Evolutionary conservation across 2,329 filamentous ascomycete species (phyloP).

Genomic region (Boeremia exigua): DNA sequence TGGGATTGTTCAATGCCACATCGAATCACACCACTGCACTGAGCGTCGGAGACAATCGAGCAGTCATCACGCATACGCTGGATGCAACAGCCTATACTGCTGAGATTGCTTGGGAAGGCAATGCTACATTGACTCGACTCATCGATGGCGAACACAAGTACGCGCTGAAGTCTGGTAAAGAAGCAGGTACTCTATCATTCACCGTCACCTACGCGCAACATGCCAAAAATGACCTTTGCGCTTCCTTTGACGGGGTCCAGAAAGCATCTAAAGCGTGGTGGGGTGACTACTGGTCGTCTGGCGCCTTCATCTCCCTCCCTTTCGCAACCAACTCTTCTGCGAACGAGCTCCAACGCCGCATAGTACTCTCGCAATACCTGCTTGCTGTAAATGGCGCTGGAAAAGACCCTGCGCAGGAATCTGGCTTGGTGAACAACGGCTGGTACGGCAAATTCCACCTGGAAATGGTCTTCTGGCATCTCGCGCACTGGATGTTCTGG

Average conservation of each 20-base stretch:
- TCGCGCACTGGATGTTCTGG: conserved; percentile 60
- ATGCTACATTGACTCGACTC: background rate
- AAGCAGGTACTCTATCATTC: background rate
- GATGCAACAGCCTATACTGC: background rate
- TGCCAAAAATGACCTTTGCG: background rate
- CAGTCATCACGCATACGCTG: conserved; percentile 2
- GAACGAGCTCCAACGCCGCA: conserved; percentile 59
- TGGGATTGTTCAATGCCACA: conserved; percentile 59
- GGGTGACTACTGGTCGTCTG: conserved; percentile 58
- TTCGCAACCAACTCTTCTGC: conserved; percentile 49
- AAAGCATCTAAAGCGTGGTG: conserved; percentile 53
- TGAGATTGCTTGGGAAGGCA: background rate
- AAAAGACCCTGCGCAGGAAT: conserved; percentile 55
- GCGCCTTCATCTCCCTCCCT: conserved; percentile 61
- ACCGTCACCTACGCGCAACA: background rate
- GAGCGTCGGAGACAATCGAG: conserved; percentile 7
- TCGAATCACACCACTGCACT: conserved; percentile 53
- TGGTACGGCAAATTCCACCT: conserved; percentile 65
- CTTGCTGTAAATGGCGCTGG: conserved; percentile 61
- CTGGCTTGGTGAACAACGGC: conserved; percentile 60
- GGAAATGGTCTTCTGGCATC: conserved; percentile 63
- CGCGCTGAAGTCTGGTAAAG: background rate
- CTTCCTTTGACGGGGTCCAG: conserved; percentile 27
- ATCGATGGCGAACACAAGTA: conserved; percentile 1
- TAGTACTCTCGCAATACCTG: conserved; percentile 61